phyloP scores from a whole-genome alignment of 2,329 filamentous ascomycete genomes.

The Xylariaceae sp. region DNA sequence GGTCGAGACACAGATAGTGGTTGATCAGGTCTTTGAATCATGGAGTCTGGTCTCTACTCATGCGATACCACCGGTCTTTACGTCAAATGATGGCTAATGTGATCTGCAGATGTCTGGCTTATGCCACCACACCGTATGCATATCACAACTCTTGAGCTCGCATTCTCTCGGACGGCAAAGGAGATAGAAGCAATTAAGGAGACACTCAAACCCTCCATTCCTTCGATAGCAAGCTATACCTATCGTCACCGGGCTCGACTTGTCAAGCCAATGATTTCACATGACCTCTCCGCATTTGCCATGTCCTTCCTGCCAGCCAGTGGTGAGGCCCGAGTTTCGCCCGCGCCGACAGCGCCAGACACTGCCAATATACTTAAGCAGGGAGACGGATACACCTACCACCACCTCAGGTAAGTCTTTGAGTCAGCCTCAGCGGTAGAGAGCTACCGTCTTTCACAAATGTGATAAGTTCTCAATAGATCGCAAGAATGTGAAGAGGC shows the following conservation, averaged over 20 bases:
- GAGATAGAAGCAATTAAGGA: conserved; percentile 64
- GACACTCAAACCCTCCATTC: conserved; percentile 51
- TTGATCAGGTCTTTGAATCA: too few species aligned
- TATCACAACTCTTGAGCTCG: conserved; percentile 78
- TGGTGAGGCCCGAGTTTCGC: conserved; percentile 47
- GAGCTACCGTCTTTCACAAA: too few species aligned
- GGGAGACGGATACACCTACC: conserved; percentile 75
- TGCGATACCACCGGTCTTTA: too few species aligned
- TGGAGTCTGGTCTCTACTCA: too few species aligned
- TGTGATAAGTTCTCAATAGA: too few species aligned
- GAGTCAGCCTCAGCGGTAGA: too few species aligned
- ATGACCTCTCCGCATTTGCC: conserved; percentile 80
- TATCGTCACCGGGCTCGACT: conserved; percentile 66
- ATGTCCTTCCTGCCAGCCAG: conserved; percentile 81
- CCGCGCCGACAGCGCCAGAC: conserved; percentile 35
- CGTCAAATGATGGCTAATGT: too few species aligned
- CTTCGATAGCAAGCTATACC: conserved; percentile 62
- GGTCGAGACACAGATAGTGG: too few species aligned
- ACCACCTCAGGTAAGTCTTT: conserved; percentile 77
- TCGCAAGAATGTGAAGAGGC: too few species aligned
- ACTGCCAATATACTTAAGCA: conserved; percentile 32
- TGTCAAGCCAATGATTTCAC: conserved; percentile 77
- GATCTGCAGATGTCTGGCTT: conserved; percentile 67
- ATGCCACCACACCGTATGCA: conserved; percentile 79
- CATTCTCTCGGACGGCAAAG: conserved; percentile 68